A percentile compares a stretch with the other conserved stretches of the same genome.
phyloP scores from a whole-genome alignment of 2,329 filamentous ascomycete genomes.

The Epichloe aotearoae region DNA sequence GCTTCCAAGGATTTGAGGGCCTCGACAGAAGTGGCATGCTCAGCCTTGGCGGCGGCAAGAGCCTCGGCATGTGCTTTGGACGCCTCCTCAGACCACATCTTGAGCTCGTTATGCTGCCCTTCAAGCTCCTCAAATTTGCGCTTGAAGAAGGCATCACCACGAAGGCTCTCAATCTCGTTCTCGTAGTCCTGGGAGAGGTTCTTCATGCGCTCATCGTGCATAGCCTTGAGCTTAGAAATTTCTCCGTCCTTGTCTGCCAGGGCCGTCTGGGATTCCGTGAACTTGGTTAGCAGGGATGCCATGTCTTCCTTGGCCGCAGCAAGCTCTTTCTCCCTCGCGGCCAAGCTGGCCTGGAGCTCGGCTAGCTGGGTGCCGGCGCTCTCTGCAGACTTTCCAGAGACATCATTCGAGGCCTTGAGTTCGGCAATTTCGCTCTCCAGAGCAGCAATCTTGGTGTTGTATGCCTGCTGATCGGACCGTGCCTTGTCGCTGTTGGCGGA shows the following conservation, averaged over 20 bases:
- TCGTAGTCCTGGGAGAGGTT: constrained; percentile 48
- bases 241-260: constrained; percentile 33
- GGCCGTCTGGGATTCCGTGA: constrained; percentile 33
- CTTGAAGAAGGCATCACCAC: constrained; percentile 50
- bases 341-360: constrained; percentile 26
- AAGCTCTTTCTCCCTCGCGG: constrained; percentile 33
- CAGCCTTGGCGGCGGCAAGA: constrained; percentile 28
- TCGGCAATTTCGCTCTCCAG: constrained; percentile 40
- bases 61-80: constrained; percentile 27
- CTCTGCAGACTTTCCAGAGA: constrained; percentile 32
- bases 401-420: constrained; percentile 34
- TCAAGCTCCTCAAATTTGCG: constrained; percentile 50
- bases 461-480: constrained; percentile 31
- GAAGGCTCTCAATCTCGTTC: constrained; percentile 50
- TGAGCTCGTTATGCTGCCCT: constrained; percentile 39
- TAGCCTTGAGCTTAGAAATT: constrained; percentile 37
- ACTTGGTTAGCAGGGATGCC: constrained; percentile 33
- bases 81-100: constrained; percentile 22
- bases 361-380: constrained; percentile 25
- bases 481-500: constrained; percentile 30
- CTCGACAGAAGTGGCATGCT: constrained; percentile 30
- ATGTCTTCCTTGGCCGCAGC: constrained; percentile 27
- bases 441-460: constrained; percentile 30
- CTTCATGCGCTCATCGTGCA: constrained; percentile 45
- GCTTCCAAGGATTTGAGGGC: constrained; percentile 37